Base-by-base conservation (phyloP, 768 basidiomycete species). In the Trametes cingulata region DNA sequence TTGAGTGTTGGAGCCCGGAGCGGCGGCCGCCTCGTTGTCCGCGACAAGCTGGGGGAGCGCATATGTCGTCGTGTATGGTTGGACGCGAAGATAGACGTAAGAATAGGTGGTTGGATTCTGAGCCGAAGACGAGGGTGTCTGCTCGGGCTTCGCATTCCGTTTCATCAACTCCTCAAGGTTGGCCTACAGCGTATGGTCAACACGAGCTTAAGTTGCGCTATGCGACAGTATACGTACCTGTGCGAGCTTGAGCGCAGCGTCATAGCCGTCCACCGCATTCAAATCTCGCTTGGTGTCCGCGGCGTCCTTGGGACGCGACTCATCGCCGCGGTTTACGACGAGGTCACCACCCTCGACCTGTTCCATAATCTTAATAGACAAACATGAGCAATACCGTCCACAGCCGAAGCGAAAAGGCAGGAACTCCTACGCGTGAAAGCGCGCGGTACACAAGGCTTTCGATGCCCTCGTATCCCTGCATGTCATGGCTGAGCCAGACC, bases 391-490 rank as follows among this genome's bases (percentile, higher is more conserved):
- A 15, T 65, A 33, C 37, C 17, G 19, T 37, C 49, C 14, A 15
- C 20, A 25, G 64, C 53, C 13, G 53, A 0, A 48, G 27, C 63
- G 42, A 46, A 53, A 17, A 58, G 37, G n/a, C 17, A 25, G 52
- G 29, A 33, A 56, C 40, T 60, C 87, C 53, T 64, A 95, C 94
- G 73, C 88, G 82, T 20, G 91, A 76, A 43, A 98, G 78, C 2
- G 92, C 88, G 22, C 88, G 85, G 75, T 97, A 98, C 24, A 95
- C 91, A n/a, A 99, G 82, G 12, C 88, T 82, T 75, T 98, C 96
- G 42, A 98, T 83, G 7, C 97, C 97, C 58, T 95, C 94, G 71
- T 96, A 98, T 17, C 97, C 97, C 63, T 83, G 80, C 95, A 99
- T 95, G 65, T 97, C 95, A 75, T 98, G 95, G 69, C 89, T 90